Conservation (phyloP, 306 rosid species). For the Gleditsia sinensis region DNA sequence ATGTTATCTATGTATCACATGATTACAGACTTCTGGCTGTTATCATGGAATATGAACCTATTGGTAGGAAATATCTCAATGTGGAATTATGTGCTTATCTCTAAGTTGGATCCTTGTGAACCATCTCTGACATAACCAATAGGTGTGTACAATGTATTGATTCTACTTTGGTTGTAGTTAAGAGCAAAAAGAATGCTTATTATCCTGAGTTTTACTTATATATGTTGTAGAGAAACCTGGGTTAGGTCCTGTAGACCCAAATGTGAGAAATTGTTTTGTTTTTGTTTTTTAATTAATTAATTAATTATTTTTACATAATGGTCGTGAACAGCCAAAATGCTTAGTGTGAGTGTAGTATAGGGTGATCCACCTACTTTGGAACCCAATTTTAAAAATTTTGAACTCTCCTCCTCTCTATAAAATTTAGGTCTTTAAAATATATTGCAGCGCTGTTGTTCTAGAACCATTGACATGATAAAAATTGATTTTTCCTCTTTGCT, state of each 20-base stretch:
- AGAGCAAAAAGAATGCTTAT: neutral
- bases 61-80: neutral
- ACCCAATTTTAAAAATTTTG: neutral
- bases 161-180: neutral
- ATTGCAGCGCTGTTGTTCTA: neutral
- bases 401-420: neutral
- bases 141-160: constrained; percentile 13
- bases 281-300: no score
- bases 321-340: no score
- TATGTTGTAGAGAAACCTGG: neutral
- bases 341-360: no score
- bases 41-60: neutral
- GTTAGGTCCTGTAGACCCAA: neutral
- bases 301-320: no score
- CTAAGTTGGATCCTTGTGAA: neutral
- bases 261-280: neutral
- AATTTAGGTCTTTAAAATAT: neutral
- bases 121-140: neutral
- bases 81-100: neutral
- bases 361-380: neutral
- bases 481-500: neutral
- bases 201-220: neutral
- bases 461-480: neutral
- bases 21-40: neutral
- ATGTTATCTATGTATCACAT: neutral